Percentiles rank a stretch among this genome's conserved stretches.
Evolutionary conservation across 305 asterid species (phyloP).

Genomic region (Petunia hybrid): DNA sequence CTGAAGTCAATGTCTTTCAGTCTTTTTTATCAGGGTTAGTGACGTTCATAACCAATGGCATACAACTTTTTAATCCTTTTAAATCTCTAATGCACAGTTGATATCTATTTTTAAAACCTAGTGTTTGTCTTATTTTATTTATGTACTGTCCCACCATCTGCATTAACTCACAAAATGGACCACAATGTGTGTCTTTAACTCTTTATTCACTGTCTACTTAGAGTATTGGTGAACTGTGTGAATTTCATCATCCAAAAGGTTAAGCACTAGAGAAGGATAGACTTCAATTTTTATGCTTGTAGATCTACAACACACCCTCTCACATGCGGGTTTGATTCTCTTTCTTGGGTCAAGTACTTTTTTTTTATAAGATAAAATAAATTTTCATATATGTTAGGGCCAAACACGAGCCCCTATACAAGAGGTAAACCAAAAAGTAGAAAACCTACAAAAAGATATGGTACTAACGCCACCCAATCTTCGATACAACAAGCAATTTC

Average conservation of each 20-base stretch:
- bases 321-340: constrained; percentile 13
- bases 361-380: too few relatives aligned
- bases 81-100: not conserved
- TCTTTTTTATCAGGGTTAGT: constrained; percentile 28
- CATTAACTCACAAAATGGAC: constrained; percentile 11
- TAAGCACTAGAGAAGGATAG: not conserved
- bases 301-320: constrained; percentile 4
- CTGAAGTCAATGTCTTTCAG: constrained; percentile 35
- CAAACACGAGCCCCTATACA: too few relatives aligned
- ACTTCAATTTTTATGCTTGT: not conserved
- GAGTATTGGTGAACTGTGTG: constrained; percentile 12
- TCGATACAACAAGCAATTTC: too few relatives aligned
- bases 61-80: constrained; percentile 22
- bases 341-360: not conserved
- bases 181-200: not conserved
- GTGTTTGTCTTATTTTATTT: constrained; percentile 16
- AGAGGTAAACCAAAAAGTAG: too few relatives aligned
- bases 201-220: constrained; percentile 8
- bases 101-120: constrained; percentile 11
- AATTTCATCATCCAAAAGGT: constrained; percentile 15
- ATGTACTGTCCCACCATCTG: constrained; percentile 7
- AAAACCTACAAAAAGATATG: too few relatives aligned
- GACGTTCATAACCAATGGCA: not conserved
- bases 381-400: too few relatives aligned
- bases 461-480: too few relatives aligned